phyloP scores from a whole-genome alignment of 192 early-diverging fungal genomes.

The Gigaspora rosea region DNA sequence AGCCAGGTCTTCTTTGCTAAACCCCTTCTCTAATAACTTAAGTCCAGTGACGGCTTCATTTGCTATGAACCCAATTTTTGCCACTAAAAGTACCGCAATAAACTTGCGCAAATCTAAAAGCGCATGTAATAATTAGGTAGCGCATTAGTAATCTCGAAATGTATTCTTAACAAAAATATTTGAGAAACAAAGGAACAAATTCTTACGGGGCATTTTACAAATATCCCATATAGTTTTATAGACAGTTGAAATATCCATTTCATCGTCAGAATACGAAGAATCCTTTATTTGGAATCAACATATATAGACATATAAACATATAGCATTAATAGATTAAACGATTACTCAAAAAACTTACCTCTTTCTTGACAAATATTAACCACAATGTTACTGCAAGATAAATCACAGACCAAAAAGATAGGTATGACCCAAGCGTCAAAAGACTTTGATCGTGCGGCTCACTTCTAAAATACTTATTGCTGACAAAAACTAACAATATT shows the following conservation, averaged over 20 bases:
- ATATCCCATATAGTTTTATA: conserved; percentile 93
- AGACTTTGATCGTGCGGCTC: conserved; percentile 67
- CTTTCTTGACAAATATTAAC: conserved; percentile 76
- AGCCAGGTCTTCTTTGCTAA: conserved; percentile 94
- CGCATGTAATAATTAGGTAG: background rate
- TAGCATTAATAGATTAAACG: no score
- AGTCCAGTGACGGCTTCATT: conserved; percentile 94
- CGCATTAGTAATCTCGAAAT: background rate
- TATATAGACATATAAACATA: no score
- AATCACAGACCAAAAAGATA: conserved; percentile 91
- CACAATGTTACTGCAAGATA: conserved; percentile 87
- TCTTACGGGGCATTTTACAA: conserved; percentile 76
- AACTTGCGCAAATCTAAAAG: conserved; percentile 80
- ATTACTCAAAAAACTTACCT: conserved; percentile 38
- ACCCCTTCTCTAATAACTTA: conserved; percentile 93
- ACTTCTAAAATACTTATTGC: conserved; percentile 86
- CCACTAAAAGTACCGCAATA: conserved; percentile 76
- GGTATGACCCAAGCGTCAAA: conserved; percentile 80
- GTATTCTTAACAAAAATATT: no score
- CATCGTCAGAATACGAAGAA: conserved; percentile 47
- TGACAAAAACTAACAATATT: background rate
- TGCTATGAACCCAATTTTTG: conserved; percentile 94
- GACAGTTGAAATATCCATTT: conserved; percentile 66
- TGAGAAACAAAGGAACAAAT: background rate
- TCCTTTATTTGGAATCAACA: background rate